Conservation (phyloP, 495 filamentous ascomycete species). For the Durotheca rogersii region DNA sequence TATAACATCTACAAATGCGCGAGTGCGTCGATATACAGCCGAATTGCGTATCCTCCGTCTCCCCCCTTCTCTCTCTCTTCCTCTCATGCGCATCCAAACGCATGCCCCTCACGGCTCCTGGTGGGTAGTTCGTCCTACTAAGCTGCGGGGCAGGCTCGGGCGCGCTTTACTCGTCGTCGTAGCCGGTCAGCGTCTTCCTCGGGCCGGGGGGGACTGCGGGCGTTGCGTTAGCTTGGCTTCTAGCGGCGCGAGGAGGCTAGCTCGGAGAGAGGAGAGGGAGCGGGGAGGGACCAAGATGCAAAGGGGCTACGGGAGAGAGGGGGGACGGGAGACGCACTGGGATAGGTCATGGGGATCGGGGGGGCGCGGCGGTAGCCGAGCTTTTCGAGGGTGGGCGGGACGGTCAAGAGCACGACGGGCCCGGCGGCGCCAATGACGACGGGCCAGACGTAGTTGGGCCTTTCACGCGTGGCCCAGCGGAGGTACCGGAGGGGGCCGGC, state of each 20-base stretch:
- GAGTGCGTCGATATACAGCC: no score
- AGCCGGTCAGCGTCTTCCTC: conserved; percentile 69
- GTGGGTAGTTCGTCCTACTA: no score
- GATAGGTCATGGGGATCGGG: conserved; percentile 84
- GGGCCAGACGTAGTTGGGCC: conserved; percentile 86
- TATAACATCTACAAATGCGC: no score
- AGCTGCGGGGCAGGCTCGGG: no score
- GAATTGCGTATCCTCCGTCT: no score
- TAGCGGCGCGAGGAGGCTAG: no score
- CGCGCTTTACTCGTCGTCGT: conserved; percentile 65
- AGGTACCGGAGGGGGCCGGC: conserved; percentile 75
- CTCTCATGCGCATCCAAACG: no score
- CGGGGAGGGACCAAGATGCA: no score
- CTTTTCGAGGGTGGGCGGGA: conserved; percentile 65
- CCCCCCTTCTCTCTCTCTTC: no score
- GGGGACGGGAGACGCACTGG: conserved; percentile 63
- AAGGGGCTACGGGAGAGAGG: neutral
- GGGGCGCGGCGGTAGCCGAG: conserved; percentile 71
- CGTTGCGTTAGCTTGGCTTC: conserved; percentile 21
- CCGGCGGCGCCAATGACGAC: conserved; percentile 69
- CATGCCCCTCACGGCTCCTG: no score
- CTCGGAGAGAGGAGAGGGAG: no score
- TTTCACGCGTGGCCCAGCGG: conserved; percentile 81
- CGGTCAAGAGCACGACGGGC: conserved; percentile 63
- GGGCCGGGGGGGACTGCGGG: conserved; percentile 71